A percentile compares a stretch with the other conserved stretches of the same genome.
These are phyloP conservation scores for Aspergillus alliaceus DNA, from an alignment of 2,329 filamentous ascomycete genomes.

Conservation along the genomic window DNA sequence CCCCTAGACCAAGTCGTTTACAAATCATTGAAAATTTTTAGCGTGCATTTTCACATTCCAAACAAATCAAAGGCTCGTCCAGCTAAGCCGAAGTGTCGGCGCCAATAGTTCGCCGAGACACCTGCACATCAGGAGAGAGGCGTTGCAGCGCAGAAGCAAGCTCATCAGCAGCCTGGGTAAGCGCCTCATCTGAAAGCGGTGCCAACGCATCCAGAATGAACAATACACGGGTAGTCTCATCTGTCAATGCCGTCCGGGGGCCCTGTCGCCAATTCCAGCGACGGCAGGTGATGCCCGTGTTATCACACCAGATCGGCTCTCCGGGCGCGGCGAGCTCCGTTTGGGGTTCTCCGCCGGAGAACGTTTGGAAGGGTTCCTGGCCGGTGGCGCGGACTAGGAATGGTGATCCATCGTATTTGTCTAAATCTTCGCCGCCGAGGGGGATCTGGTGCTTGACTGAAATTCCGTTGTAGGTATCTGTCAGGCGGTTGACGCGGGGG, in stretches of 20 bases:
- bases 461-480: conserved; percentile 43
- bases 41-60: too few species aligned
- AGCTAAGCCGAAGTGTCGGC: too few species aligned
- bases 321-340: conserved; percentile 24
- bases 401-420: conserved; percentile 34
- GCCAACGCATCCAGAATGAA: neutral
- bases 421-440: conserved; percentile 40
- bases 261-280: conserved; percentile 45
- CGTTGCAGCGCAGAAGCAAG: neutral
- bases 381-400: neutral
- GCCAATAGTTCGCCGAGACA: neutral
- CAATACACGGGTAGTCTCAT: conserved; percentile 27
- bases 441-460: conserved; percentile 42
- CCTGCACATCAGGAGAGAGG: neutral
- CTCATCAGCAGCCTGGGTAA: neutral
- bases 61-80: too few species aligned
- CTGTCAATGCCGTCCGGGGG: conserved; percentile 34
- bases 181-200: neutral
- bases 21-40: too few species aligned
- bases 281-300: conserved; percentile 38
- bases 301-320: conserved; percentile 43
- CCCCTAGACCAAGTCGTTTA: too few species aligned
- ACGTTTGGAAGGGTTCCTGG: neutral
- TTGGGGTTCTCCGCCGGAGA: neutral
- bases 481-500: conserved; percentile 40